A percentile compares a stretch with the other conserved stretches of the same genome.
Conservation (phyloP, 495 filamentous ascomycete species). For the Bacidia rubella region DNA sequence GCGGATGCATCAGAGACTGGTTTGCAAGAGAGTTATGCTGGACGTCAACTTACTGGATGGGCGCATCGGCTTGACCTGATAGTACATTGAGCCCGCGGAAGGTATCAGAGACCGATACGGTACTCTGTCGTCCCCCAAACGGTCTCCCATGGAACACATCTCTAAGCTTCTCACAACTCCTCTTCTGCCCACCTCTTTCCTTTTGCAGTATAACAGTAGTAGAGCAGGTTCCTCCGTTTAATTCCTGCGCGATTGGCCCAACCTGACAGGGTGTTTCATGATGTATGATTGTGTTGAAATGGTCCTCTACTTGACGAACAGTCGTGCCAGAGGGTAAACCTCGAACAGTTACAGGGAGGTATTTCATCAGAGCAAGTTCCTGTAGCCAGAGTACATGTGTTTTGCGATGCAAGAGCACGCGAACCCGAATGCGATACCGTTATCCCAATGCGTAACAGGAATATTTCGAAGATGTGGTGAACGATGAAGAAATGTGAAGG, state of each 20-base stretch:
- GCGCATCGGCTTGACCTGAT: constrained; percentile 1
- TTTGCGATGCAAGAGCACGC: no score
- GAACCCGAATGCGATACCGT: no score
- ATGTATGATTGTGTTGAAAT: neutral
- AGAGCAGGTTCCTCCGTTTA: constrained; percentile 1
- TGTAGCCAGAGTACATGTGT: neutral
- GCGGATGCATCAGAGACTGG: neutral
- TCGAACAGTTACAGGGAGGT: neutral
- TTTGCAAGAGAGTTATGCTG: neutral
- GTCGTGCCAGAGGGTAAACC: constrained; percentile 2
- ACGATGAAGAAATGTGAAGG: neutral
- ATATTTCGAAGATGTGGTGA: neutral
- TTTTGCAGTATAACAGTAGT: constrained; percentile 7
- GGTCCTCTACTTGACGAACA: neutral
- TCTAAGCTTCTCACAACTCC: neutral
- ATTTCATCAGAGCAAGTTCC: neutral
- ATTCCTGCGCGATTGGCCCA: constrained; percentile 1
- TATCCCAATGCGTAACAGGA: no score
- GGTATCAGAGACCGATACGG: neutral
- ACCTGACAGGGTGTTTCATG: neutral
- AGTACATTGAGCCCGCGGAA: constrained; percentile 3
- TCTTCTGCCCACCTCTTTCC: neutral
- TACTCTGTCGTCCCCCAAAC: neutral
- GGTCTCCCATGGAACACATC: neutral
- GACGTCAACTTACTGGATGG: constrained; percentile 3